Evolutionary conservation across 2,329 filamentous ascomycete species (phyloP), one percentile per base, ranked within the genome.

Genomic region (Apiospora aurea): DNA sequence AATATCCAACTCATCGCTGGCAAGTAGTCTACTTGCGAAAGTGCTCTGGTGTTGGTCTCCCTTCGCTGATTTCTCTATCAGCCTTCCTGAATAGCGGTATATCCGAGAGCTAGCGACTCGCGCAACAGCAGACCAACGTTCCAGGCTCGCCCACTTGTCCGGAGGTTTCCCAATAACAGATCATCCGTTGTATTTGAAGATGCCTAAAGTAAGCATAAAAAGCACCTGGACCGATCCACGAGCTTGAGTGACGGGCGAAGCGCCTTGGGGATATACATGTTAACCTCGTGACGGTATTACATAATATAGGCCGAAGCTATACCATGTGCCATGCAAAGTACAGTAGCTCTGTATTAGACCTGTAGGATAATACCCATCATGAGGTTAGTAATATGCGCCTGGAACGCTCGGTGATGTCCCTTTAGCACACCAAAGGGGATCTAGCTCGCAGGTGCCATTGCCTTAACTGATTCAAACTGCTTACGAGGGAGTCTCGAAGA

Each of bases 61-160:
- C 21, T 61, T 21, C 10, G 26, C 4, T 4, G 2, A 21, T 2
- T 57, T 38, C 29, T 10, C 7, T 5, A 34, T 38, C 26, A 38
- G 7, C 29, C 38, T 38, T 57, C 26, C 14, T 61, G 53, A 29
- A 61, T 61, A 38, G 26, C 16, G 21, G 11, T 29, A 2, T 16
- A 38, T 61, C 53, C 53, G 53, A 61, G 53, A 16, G 29, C 53
- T 61, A 61, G 29, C 53, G 53, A 61, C 16, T 61, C 53, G 53
- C 53, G 53, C 29, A 61, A 6, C 34, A 29, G 16, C 34, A 38
- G 29, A 26, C 16, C 29, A 34, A 21, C 16, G 53, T 21, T 34
- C 53, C 53, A 61, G 53, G 8, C 29, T 21, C 53, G 29, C 8
- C 53, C 29, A 38, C 6, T 3, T n/a, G 2, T 16, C 18, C 4